These are phyloP conservation scores for Astraeus odoratus DNA, from an alignment of 768 basidiomycete species.

Conservation along the genomic window DNA sequence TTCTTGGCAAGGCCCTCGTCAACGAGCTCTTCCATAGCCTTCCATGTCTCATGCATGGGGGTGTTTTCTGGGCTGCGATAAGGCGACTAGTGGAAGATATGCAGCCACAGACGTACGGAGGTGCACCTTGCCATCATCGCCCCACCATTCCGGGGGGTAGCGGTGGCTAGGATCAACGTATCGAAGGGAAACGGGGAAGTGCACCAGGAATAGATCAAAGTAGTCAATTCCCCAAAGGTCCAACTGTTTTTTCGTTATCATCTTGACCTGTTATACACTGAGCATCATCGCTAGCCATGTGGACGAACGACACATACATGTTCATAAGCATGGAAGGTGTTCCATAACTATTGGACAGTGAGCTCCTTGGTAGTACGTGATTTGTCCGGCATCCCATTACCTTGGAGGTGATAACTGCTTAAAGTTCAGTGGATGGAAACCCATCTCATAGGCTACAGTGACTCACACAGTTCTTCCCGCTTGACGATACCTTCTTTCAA, in stretches of 20 bases:
- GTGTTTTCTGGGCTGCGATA: slow-evolving; percentile 40
- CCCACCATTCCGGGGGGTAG: slow-evolving; percentile 82
- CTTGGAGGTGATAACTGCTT: slow-evolving; percentile 78
- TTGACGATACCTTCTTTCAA: slow-evolving; percentile 77
- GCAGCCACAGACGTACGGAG: slow-evolving; percentile 39
- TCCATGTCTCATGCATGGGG: slow-evolving; percentile 79
- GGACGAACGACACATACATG: slow-evolving; percentile 39
- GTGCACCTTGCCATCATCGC: slow-evolving; percentile 62
- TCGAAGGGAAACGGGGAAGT: slow-evolving; percentile 78
- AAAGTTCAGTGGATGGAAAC: not conserved
- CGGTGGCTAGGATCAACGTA: slow-evolving; percentile 72
- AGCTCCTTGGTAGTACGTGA: slow-evolving; percentile 5
- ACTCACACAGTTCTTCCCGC: slow-evolving; percentile 80
- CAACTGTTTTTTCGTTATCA: slow-evolving; percentile 56
- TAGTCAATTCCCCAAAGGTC: slow-evolving; percentile 79
- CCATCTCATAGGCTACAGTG: not conserved
- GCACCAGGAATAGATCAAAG: slow-evolving; percentile 75
- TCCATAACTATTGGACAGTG: slow-evolving; percentile 59
- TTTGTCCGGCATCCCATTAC: slow-evolving; percentile 20
- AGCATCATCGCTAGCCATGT: not conserved
- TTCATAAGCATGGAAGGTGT: slow-evolving; percentile 78
- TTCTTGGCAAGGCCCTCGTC: slow-evolving; percentile 66
- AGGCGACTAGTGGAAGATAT: not conserved
- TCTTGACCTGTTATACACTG: slow-evolving; percentile 40
- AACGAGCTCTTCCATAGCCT: slow-evolving; percentile 72